Base-by-base conservation (phyloP, 257 asterid genomes). In the Oldenlandia corymbosa region DNA sequence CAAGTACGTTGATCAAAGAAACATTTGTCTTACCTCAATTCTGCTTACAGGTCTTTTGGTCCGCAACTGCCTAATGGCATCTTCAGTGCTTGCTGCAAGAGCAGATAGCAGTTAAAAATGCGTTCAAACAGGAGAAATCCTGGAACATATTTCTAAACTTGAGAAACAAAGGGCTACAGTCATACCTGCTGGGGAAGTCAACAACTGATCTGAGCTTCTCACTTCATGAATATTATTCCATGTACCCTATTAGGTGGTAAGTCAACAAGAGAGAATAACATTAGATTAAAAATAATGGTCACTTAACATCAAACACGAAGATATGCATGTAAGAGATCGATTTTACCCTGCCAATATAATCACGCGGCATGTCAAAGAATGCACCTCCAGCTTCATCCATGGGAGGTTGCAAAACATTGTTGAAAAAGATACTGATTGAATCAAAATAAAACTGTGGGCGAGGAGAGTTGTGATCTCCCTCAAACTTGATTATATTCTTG, bases 381-480 rank as follows among this genome's bases (percentile, higher is more conserved):
- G 84, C 37, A 58, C 73, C 70, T 68, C 79, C 86, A 66, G 58
- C 77, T 66, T 79, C 90, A 42, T 80, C 87, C 63, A 76, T 74
- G 7, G 98, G 98, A 62, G 98, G 98, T 74, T 81, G 98, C 77
- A 91, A 65, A 51, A 91, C 92, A 54, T 88, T 91, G 78, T 88
- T 91, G 88, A 91, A 88, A 61, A 91, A 91, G 54, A 91, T 91
- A 71, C 96, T 83, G 56, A 91, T 83, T 9, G 98, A 91, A 76
- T 91, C 98, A n/a, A 91, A 91, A 78, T 91, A 91, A 71, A 88
- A 91, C 42, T 91, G 94, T 64, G 98, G 98, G 21, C 98, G 96
- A 11, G 90, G 88, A 71, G 96, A 91, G 76, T 91, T 91, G 84
- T 91, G 98, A 71, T 91, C 96, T 31, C 98, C 98, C 74, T 91